Evolutionary conservation across 2,329 filamentous ascomycete species (phyloP), one percentile per base, ranked within the genome.

Genomic region (Truncatella angustata): DNA sequence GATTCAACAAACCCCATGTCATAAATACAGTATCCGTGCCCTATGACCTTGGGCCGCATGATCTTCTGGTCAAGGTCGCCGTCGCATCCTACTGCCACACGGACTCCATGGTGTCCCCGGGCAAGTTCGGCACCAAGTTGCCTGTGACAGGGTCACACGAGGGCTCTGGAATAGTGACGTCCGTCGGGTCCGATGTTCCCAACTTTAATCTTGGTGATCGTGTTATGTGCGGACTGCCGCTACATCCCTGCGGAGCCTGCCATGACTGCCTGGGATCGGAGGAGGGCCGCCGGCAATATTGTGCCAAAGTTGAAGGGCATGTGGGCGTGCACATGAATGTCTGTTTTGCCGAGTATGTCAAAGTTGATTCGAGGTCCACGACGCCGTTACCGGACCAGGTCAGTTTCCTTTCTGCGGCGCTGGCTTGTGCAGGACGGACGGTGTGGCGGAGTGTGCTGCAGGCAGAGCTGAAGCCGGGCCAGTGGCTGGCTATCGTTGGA

Each of bases 31-130:
- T 84, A 28, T 70, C 74, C 11, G 73, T 78, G 1, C 81, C 81
- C 5, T 63, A 65, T 7, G 51, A 64, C 14, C 74, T 83, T 14
- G 64, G 67, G 4, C 72, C 76, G 0, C 60, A 78, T 56, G 82
- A 85, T 56, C 68, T 87, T n/a, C 74, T 85, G 32, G 71, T 86
- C 60, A 82, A 81, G 63, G 70, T 83, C 48, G 81, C 79, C 50
- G 80, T 80, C 14, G 81, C 79, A 9, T 82, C 79, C 1, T 75
- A 84, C 60, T 86, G 82, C 68, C 82, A 86, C 68, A 85, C 83
- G 1, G 82, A 86, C 67, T 65, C 66, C 54, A 81, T 85, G 77
- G 79, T 84, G 4, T 58, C 61, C 5, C 60, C 69, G 2, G 82
- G 82, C 44, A 64, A 73, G 42, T 77, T 85, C 62, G 65, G 62